phyloP scores from a whole-genome alignment of 1,284 basidiomycete species.

The Irpex lacteus region DNA sequence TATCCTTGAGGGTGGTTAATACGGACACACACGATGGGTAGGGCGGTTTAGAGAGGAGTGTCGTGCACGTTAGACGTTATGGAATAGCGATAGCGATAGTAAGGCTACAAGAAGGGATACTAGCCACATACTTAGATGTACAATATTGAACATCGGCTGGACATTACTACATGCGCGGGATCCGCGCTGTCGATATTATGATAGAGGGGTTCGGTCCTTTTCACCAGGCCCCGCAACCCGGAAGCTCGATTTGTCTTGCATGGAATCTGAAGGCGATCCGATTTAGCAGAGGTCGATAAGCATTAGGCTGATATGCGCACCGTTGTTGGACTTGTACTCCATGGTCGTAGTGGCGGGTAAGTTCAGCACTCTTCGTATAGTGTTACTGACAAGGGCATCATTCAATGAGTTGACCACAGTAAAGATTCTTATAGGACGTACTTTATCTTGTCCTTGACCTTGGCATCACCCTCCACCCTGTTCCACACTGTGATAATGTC shows the following conservation, averaged over 20 bases:
- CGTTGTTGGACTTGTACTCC: conserved; percentile 87
- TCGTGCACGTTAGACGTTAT: not conserved
- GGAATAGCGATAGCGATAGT: not conserved
- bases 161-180: not conserved
- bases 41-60: not conserved
- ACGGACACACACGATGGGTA: not conserved
- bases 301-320: conserved; percentile 34
- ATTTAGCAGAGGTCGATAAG: not conserved
- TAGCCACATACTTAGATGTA: conserved; percentile 4
- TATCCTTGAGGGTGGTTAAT: conserved; percentile 23
- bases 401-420: not conserved
- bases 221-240: conserved; percentile 49
- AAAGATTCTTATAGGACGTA: conserved; percentile 24
- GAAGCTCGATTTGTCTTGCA: conserved; percentile 82
- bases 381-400: conserved; percentile 50
- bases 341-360: conserved; percentile 69
- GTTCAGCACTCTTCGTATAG: conserved; percentile 63
- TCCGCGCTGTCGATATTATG: conserved; percentile 23
- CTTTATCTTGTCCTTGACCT: conserved; percentile 71
- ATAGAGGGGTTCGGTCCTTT: conserved; percentile 37
- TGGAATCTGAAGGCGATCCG: conserved; percentile 52
- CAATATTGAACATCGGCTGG: conserved; percentile 2
- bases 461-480: conserved; percentile 61
- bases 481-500: conserved; percentile 85
- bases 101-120: conserved; percentile 4